Evolutionary conservation across 768 basidiomycete species (phyloP), one percentile per base, ranked within the genome.

Genomic region (Terana coerulea): DNA sequence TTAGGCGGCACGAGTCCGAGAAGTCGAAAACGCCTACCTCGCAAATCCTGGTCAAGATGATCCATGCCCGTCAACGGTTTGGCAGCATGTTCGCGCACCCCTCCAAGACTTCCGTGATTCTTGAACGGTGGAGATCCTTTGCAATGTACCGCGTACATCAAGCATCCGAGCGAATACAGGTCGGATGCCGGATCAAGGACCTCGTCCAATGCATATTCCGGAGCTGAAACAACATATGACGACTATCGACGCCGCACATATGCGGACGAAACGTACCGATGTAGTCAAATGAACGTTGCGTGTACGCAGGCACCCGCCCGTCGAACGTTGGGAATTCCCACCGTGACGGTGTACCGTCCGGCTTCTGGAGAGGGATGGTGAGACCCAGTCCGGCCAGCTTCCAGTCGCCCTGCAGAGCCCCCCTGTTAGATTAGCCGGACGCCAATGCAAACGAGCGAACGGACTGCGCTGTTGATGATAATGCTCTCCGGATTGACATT

Each of bases 291-390:
- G 92, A 91, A 40, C 92, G 83, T 67, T 98, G 95, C 5, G 91
- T 79, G 59, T 90, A 89, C 14, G 81, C 66, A 0, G 93, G 90
- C 21, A 89, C 71, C 47, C 88, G 76, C 19, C 81, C 81, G 68
- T 98, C 95, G 55, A 84, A 88, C 21, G 89, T 85, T 0, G 94
- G 94, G 61, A 89, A 97, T 59, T 92, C 88, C 88, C 95, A 98
- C 24, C 81, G 78, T 0, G 91, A 82, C 0, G 88, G 77, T 7
- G 78, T 72, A 5, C 93, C 93, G 53, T 87, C 81, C 3, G 82
- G 69, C 21, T 76, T 72, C 33, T 79, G 69, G 7, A 97, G 73
- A 5, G 91, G 78, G 26, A 95, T 93, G 1, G 91, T 92, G 43
- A 94, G 72, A 2, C 92, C 91, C 33, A 99, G 75, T 1, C 93